A percentile compares a stretch with the other conserved stretches of the same genome.
These are phyloP conservation scores for Bifiguratus adelaidae DNA, from an alignment of 192 early-diverging fungal genomes.

Conservation along the genomic window DNA sequence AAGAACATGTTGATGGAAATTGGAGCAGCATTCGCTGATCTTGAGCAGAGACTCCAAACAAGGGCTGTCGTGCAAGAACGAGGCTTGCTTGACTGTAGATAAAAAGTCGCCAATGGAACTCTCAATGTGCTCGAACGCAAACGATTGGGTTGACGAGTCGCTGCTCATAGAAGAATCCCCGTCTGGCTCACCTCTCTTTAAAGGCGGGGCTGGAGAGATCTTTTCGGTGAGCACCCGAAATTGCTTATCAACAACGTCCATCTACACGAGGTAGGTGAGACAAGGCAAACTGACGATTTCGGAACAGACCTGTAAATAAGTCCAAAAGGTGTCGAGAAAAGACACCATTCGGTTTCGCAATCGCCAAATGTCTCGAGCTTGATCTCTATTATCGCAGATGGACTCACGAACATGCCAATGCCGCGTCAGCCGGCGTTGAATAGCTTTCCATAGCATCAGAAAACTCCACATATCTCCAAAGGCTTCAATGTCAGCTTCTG, in stretches of 20 bases:
- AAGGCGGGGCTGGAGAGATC: neutral
- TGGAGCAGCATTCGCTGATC: too few relatives aligned
- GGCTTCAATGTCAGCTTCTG: slow-evolving; percentile 37
- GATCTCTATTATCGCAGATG: neutral
- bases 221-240: neutral
- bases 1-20: too few relatives aligned
- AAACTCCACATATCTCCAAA: slow-evolving; percentile 56
- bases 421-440: slow-evolving; percentile 39
- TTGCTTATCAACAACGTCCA: neutral
- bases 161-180: too few relatives aligned
- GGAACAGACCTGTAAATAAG: slow-evolving; percentile 51
- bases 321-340: slow-evolving; percentile 62
- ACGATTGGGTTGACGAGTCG: too few relatives aligned
- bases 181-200: too few relatives aligned
- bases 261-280: neutral
- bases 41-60: too few relatives aligned
- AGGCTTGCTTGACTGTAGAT: too few relatives aligned
- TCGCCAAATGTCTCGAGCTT: slow-evolving; percentile 16
- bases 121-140: too few relatives aligned
- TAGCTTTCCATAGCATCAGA: slow-evolving; percentile 40
- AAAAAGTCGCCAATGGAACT: too few relatives aligned
- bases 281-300: neutral
- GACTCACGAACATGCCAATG: slow-evolving; percentile 13
- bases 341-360: slow-evolving; percentile 51
- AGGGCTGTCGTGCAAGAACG: too few relatives aligned